A percentile compares a stretch with the other conserved stretches of the same genome.
These are phyloP conservation scores for Paxillus involutus DNA, from an alignment of 768 basidiomycete genomes.

Conservation along the genomic window DNA sequence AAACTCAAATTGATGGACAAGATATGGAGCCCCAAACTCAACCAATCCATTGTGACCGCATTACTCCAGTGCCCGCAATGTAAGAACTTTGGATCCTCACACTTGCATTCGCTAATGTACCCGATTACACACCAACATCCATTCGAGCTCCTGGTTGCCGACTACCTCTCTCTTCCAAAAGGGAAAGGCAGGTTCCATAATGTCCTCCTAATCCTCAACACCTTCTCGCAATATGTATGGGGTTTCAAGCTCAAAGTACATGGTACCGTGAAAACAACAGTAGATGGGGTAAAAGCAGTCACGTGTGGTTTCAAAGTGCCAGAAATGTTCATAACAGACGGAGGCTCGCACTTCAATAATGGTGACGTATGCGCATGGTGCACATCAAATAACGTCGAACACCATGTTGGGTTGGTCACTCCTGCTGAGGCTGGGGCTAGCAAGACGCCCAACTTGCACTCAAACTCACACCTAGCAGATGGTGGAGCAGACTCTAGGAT, in stretches of 20 bases:
- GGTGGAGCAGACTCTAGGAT: too few species aligned
- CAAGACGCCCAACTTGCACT: too few species aligned
- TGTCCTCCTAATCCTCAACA: slow-evolving; percentile 26
- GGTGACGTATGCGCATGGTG: slow-evolving; percentile 30
- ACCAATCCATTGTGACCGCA: slow-evolving; percentile 8
- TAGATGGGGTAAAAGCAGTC: slow-evolving; percentile 19
- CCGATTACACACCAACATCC: slow-evolving; percentile 37
- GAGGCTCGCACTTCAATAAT: slow-evolving; percentile 38
- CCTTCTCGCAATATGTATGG: slow-evolving; percentile 8
- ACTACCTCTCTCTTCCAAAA: slow-evolving; percentile 35
- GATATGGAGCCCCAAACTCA: background rate
- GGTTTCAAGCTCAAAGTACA: slow-evolving; percentile 26
- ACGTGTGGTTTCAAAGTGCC: slow-evolving; percentile 18
- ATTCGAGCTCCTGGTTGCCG: slow-evolving; percentile 27
- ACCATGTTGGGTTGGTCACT: too few species aligned
- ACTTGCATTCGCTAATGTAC: slow-evolving; percentile 30
- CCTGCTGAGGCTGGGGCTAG: too few species aligned
- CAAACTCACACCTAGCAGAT: too few species aligned
- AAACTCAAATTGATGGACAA: background rate
- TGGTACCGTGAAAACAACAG: slow-evolving; percentile 29
- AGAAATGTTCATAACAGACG: slow-evolving; percentile 38
- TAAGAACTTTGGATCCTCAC: background rate
- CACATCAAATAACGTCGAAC: slow-evolving; percentile 11
- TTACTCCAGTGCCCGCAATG: slow-evolving; percentile 23
- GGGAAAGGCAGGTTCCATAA: slow-evolving; percentile 33